Conservation (phyloP, 2,329 filamentous ascomycete species). For the Ambrosiella xylebori region DNA sequence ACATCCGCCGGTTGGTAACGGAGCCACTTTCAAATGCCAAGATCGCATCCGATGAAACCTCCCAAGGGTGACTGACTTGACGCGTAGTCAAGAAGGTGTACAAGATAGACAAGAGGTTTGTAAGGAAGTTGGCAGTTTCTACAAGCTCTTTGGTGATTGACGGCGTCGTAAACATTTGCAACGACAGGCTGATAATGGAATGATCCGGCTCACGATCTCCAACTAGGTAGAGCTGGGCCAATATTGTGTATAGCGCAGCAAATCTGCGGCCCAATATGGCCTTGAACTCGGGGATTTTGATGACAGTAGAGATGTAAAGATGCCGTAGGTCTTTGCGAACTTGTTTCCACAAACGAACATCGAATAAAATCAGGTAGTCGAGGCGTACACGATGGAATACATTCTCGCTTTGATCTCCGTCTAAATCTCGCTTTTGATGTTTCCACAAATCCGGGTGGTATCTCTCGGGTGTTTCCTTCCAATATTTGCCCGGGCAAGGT, state of each 20-base stretch:
- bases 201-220: slow-evolving; percentile 93
- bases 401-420: slow-evolving; percentile 47
- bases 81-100: slow-evolving; percentile 94
- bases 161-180: slow-evolving; percentile 92
- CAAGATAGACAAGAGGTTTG: slow-evolving; percentile 83
- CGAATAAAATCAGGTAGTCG: slow-evolving; percentile 89
- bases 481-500: slow-evolving; percentile 54
- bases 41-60: slow-evolving; percentile 71
- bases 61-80: slow-evolving; percentile 85
- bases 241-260: slow-evolving; percentile 78
- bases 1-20: slow-evolving; percentile 86
- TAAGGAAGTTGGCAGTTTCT: slow-evolving; percentile 86
- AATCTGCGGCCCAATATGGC: slow-evolving; percentile 83
- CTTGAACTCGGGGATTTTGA: slow-evolving; percentile 92
- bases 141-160: slow-evolving; percentile 94
- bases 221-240: slow-evolving; percentile 89
- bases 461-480: slow-evolving; percentile 27
- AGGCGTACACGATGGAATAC: slow-evolving; percentile 76
- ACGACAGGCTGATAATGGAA: slow-evolving; percentile 91
- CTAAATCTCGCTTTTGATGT: background rate
- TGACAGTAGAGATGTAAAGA: slow-evolving; percentile 89
- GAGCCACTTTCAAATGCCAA: slow-evolving; percentile 88
- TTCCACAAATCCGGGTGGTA: too few relatives aligned
- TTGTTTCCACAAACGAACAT: slow-evolving; percentile 92
- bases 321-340: slow-evolving; percentile 78